Evolutionary conservation across 2,329 filamentous ascomycete species (phyloP), one percentile per base, ranked within the genome.

Genomic region (Chaetomium sp.): DNA sequence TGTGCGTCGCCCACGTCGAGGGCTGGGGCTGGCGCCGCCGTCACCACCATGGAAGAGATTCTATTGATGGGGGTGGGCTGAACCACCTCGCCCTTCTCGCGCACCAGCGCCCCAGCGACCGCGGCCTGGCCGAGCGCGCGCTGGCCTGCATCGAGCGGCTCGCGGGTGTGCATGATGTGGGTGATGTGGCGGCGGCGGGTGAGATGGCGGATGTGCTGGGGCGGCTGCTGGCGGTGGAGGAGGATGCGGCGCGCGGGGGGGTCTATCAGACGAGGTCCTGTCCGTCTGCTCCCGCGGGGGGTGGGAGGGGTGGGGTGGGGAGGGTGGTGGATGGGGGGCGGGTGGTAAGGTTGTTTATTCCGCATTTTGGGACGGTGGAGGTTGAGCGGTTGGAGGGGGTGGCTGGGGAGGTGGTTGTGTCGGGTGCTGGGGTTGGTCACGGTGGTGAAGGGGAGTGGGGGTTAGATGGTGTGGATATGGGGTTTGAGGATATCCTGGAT

Each of bases 1-100:
- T 82, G 1, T 81, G 79, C 50, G 69, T 82, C 0, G 75, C 76
- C 0, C 78, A 82, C 62, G 76, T 82, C 4, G 72, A 76, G 23
- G 71, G 31, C 7, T 60, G 47, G 21, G 7, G 21, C 4, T 29
- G 9, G 45, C 45, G 29, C 7, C 31, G 47, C 3, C 47, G 42
- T 1, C 42, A 10, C 6, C n/a, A 5, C 19, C 1, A 19, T 5
- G 38, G 2, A 6, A 45, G 8, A 2, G 19, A 45, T 3, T 19
- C 38, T 7, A n/a, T 13, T 5, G 33, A 35, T 35, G 10, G 13
- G 4, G 2, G 6, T 8, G 16, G 16, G 29, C 16, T 33, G 5
- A 19, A 29, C 75, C n/a, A 50, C 19, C 27, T 51, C 65, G 65
- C 74, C 27, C 75, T 77, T 23, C 70, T 82, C 1, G 70, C 69